Evolutionary conservation across 202 grass and related monocot species (phyloP), one percentile per base, ranked within the genome.

Genomic region (Musa balbisiana): DNA sequence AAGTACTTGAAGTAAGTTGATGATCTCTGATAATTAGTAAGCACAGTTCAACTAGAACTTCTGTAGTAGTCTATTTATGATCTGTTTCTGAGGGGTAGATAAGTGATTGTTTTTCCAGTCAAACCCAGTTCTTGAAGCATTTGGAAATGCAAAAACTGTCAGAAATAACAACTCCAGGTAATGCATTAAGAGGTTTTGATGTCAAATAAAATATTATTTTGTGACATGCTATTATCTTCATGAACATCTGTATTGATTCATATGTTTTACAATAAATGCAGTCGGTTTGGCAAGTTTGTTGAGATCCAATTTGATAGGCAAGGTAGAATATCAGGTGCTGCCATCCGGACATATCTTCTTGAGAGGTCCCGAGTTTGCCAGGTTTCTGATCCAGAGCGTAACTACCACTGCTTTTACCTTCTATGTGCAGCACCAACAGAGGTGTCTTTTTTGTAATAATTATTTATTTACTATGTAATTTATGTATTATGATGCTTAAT

Each of bases 161-260:
- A 72, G 70, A 72, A 72, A 72, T n/a, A 72, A 72, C 52, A 72
- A 72, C 70, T 72, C 70, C 52, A 72, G 70, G 70, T 72, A n/a
- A 3, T 20, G 1, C 33, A 43, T 43, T 43, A 43, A 43, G 33
- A 43, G 33, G 5, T 43, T 43, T 43, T 43, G 33, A 43, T 43
- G 33, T 43, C 33, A 43, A 43, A 43, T 5, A 43, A 43, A 6
- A 43, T 43, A 43, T 43, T 43, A 43, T 43, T 43, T 43, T 43
- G 33, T 62, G 58, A 15, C 58, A 6, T 17, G 58, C 16, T 19
- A 15, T 20, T 17, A 17, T 62, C 58, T 62, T 15, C 16, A 62
- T 62, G 58, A 6, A 3, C 11, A 62, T 62, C 17, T 62, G 58
- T 62, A 62, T 6, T 62, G 11, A 17, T 19, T 1, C 58, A 17